Conservation (phyloP, 2,329 filamentous ascomycete genomes). For the Aureobasidium sp. region DNA sequence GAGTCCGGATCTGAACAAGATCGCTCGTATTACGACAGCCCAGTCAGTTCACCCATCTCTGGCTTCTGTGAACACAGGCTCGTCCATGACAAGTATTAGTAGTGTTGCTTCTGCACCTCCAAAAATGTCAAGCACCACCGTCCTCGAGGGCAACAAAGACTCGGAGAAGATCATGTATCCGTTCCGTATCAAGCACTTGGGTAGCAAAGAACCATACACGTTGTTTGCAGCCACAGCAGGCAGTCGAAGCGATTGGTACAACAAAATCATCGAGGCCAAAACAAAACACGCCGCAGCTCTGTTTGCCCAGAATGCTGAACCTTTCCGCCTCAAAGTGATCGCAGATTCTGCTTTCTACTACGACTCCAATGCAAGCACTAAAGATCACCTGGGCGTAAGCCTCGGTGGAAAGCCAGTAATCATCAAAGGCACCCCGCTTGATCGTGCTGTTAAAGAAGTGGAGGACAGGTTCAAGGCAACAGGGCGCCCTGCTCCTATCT, state of each 20-base stretch:
- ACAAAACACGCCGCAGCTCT: slow-evolving; percentile 84
- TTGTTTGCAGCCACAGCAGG: slow-evolving; percentile 73
- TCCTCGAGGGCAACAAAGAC: slow-evolving; percentile 55
- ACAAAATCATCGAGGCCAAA: slow-evolving; percentile 90
- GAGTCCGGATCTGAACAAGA: slow-evolving; percentile 34
- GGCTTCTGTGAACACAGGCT: slow-evolving; percentile 60
- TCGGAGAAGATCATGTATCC: slow-evolving; percentile 79
- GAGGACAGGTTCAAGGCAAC: slow-evolving; percentile 62
- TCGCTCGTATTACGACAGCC: slow-evolving; percentile 39
- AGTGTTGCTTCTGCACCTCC: slow-evolving; percentile 42
- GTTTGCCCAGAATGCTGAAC: slow-evolving; percentile 88
- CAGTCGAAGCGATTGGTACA: slow-evolving; percentile 80
- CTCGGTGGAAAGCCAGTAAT: slow-evolving; percentile 56
- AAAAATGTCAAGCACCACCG: slow-evolving; percentile 38
- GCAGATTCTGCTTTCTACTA: slow-evolving; percentile 88
- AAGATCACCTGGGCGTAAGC: slow-evolving; percentile 36
- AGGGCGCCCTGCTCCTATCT: slow-evolving; percentile 70
- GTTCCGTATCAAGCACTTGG: slow-evolving; percentile 92
- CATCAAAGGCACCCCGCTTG: slow-evolving; percentile 84
- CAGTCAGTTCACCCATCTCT: slow-evolving; percentile 46
- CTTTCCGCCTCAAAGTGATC: slow-evolving; percentile 84
- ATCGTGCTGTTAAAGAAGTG: slow-evolving; percentile 82
- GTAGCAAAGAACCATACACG: slow-evolving; percentile 77
- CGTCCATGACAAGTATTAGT: slow-evolving; percentile 46
- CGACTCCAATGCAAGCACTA: slow-evolving; percentile 50